These are phyloP conservation scores for Saccharomycopsis lassenensis DNA, from an alignment of 805 yeast genomes.

Conservation along the genomic window DNA sequence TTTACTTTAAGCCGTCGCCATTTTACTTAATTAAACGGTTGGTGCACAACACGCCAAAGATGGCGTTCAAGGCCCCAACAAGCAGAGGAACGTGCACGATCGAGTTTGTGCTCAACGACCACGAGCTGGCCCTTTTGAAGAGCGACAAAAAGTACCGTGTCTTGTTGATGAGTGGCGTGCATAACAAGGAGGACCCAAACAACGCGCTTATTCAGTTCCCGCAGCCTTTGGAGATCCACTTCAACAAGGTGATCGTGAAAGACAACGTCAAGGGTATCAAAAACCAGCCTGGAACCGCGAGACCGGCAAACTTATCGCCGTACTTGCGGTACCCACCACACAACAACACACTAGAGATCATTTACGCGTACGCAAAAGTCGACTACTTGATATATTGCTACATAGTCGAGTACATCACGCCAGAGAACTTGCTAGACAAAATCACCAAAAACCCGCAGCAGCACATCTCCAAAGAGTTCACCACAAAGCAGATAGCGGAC, in stretches of 20 bases:
- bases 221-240: slow-evolving; percentile 50
- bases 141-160: slow-evolving; percentile 28
- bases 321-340: slow-evolving; percentile 26
- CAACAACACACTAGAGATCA: slow-evolving; percentile 36
- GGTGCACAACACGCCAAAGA: slow-evolving; percentile 38
- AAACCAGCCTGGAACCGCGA: slow-evolving; percentile 64
- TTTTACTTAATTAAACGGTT: slow-evolving; percentile 41
- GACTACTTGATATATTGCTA: slow-evolving; percentile 45
- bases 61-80: slow-evolving; percentile 30
- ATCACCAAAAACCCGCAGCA: slow-evolving; percentile 33
- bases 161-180: slow-evolving; percentile 45
- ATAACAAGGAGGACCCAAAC: slow-evolving; percentile 20
- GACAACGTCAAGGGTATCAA: slow-evolving; percentile 65
- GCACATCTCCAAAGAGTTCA: slow-evolving; percentile 41
- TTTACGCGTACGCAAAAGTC: slow-evolving; percentile 46
- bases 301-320: slow-evolving; percentile 69
- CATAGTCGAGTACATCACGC: slow-evolving; percentile 39
- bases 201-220: slow-evolving; percentile 53
- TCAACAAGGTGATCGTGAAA: slow-evolving; percentile 41
- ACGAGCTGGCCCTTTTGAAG: slow-evolving; percentile 31
- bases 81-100: slow-evolving; percentile 36
- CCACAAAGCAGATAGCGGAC: slow-evolving; percentile 41
- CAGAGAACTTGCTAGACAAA: slow-evolving; percentile 31
- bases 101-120: slow-evolving; percentile 32
- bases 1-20: slow-evolving; percentile 42